A percentile compares a stretch with the other conserved stretches of the same genome.
phyloP scores from a whole-genome alignment of 225 moss, liverwort and hornwort species.

The Ulota crispa region DNA sequence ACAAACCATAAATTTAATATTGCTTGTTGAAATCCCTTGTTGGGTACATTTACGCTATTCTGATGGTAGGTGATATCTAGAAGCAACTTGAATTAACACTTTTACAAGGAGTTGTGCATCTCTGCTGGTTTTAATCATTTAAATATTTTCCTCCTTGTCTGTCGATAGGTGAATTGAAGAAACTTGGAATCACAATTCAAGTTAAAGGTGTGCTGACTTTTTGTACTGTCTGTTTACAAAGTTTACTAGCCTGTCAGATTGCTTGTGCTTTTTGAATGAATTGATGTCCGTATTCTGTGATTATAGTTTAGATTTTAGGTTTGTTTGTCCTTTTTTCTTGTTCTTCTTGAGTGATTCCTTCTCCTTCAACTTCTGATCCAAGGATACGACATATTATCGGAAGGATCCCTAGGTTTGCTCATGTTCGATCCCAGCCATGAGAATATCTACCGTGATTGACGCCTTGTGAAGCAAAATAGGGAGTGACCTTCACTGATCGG shows the following conservation, averaged over 20 bases:
- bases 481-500: conserved; percentile 24
- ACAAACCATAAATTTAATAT: background rate
- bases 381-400: background rate
- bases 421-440: conserved; percentile 19
- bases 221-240: conserved; percentile 11
- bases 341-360: conserved; percentile 11
- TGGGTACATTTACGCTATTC: conserved; percentile 6
- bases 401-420: conserved; percentile 12
- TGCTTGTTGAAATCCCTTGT: conserved; percentile 1
- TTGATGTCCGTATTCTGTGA: conserved; percentile 10
- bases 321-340: conserved; percentile 9
- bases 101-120: conserved; percentile 1
- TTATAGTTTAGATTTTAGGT: conserved; percentile 7
- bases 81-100: background rate
- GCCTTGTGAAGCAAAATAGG: background rate
- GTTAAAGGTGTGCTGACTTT: conserved; percentile 58
- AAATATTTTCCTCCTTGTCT: conserved; percentile 13
- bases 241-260: conserved; percentile 11
- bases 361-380: conserved; percentile 9
- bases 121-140: background rate
- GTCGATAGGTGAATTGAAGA: conserved; percentile 62
- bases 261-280: conserved; percentile 18
- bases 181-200: conserved; percentile 70
- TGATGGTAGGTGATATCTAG: background rate
- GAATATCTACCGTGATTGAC: background rate